Percentiles rank a stretch among this genome's conserved stretches.
These are phyloP conservation scores for Geranium incanum DNA, from an alignment of 441 rosid species.

Conservation along the genomic window DNA sequence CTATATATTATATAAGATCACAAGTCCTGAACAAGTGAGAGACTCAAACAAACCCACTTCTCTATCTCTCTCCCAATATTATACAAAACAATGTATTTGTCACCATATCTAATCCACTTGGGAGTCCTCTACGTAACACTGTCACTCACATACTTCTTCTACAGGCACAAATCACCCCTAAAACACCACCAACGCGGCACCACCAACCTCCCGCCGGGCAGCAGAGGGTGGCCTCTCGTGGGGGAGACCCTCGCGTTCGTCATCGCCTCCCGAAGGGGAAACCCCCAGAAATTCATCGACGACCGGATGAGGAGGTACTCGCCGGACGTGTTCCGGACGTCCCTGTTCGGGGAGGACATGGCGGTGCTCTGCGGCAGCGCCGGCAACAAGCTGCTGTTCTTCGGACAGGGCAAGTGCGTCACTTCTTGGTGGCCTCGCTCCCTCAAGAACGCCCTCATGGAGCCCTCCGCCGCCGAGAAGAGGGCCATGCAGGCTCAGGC, in stretches of 20 bases:
- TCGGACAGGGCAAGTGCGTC: conserved; percentile 25
- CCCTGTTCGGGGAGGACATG: conserved; percentile 21
- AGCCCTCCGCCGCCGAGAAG: conserved; percentile 3
- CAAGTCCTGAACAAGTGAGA: background rate
- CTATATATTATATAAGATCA: background rate
- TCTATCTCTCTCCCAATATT: no score
- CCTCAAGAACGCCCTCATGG: conserved; percentile 17
- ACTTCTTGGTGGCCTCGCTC: conserved; percentile 27
- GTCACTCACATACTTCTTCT: background rate
- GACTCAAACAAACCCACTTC: no score
- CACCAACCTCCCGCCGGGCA: conserved; percentile 28
- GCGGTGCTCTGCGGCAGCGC: conserved; percentile 30
- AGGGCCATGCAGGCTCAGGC: background rate
- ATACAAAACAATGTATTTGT: background rate
- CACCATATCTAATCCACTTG: background rate
- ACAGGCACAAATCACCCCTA: background rate
- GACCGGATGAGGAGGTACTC: conserved; percentile 23
- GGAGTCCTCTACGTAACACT: background rate
- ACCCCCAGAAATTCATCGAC: conserved; percentile 26
- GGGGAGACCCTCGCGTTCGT: conserved; percentile 28
- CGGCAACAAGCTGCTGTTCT: conserved; percentile 26
- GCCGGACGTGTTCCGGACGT: conserved; percentile 25
- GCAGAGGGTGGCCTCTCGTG: conserved; percentile 27
- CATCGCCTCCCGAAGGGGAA: conserved; percentile 18
- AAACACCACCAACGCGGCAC: background rate